Evolutionary conservation across 257 asterid species (phyloP), one percentile per base, ranked within the genome.

Genomic region (Solanum corneliomulleri): DNA sequence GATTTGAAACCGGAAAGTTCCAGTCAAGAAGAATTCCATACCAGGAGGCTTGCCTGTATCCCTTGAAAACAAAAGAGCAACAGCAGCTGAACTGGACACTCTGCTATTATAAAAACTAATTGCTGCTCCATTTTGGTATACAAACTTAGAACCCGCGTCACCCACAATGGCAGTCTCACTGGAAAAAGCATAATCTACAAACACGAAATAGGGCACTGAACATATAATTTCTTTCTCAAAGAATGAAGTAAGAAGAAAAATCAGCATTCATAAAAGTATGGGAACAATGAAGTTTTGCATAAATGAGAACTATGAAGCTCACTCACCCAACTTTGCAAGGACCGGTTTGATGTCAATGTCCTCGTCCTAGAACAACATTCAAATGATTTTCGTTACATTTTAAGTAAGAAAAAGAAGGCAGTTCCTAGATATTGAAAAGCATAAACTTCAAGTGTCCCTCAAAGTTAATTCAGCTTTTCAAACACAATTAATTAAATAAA

Each of bases 281-380:
- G 39, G 33, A 68, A 35, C 42, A 87, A 62, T 68, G 27, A 44
- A 27, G 56, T 71, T 56, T 33, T 14, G 15, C 33, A 71, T 10
- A 82, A 11, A 37, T 87, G 33, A 68, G 66, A 83, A 25, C 33
- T 56, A 70, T n/a, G 80, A 87, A 15, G 82, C 70, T 68, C 72
- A 93, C 98, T 93, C 91, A 96, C 99, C 99, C 91, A 95, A 88
- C 90, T 85, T 92, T 88, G 92, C 93, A 89, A 95, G 97, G 87
- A 95, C 89, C 49, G 94, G 94, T 41, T 89, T 94, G 93, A 93
- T 88, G 90, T 94, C 93, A 74, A 90, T 88, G 82, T 87, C 84
- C 80, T 49, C 93, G 62, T 92, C 98, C 99, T 96, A 88, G 84
- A 93, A 27, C 91, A 92, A 81, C 92, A 94, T 81, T 85, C 70